Evolutionary conservation across 83 land plant genomes (phyloP).

Genomic region (Picea abies): DNA sequence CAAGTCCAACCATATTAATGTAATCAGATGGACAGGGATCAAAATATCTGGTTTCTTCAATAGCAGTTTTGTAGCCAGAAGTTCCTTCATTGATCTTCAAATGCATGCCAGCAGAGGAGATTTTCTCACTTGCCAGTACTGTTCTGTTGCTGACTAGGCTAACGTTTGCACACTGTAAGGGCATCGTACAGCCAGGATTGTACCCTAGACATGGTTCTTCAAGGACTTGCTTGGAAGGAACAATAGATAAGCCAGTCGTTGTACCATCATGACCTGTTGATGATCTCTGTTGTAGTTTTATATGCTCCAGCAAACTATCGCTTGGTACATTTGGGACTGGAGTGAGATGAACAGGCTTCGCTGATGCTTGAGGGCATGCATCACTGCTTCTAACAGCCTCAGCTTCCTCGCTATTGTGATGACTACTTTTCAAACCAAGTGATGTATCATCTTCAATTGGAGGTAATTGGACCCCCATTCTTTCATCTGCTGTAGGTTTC

Average conservation of each 20-base stretch:
- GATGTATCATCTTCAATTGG: not conserved
- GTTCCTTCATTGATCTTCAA: not conserved
- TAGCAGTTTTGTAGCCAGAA: not conserved
- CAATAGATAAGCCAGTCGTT: not conserved
- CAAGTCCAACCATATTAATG: slow-evolving; percentile 13
- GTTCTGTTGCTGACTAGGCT: slow-evolving; percentile 1
- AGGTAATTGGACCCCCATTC: slow-evolving; percentile 7
- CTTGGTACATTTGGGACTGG: not conserved
- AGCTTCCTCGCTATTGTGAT: slow-evolving; percentile 6
- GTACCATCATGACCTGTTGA: not conserved
- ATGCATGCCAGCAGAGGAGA: not conserved
- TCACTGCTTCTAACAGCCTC: slow-evolving; percentile 17
- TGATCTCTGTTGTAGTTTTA: not conserved
- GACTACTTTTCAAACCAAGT: not conserved
- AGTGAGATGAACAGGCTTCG: not conserved
- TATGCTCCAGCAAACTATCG: not conserved
- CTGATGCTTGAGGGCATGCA: not conserved
- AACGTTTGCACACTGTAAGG: slow-evolving; percentile 2
- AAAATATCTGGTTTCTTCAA: not conserved
- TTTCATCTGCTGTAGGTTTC: not conserved
- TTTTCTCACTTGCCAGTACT: not conserved
- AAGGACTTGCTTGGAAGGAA: not conserved
- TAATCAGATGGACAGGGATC: not conserved
- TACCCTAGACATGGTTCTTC: not conserved
- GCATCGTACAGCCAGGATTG: not conserved